Evolutionary conservation across 176 grass and related monocot species (phyloP), one percentile per base, ranked within the genome.

Genomic region (Aegilops tauschii): DNA sequence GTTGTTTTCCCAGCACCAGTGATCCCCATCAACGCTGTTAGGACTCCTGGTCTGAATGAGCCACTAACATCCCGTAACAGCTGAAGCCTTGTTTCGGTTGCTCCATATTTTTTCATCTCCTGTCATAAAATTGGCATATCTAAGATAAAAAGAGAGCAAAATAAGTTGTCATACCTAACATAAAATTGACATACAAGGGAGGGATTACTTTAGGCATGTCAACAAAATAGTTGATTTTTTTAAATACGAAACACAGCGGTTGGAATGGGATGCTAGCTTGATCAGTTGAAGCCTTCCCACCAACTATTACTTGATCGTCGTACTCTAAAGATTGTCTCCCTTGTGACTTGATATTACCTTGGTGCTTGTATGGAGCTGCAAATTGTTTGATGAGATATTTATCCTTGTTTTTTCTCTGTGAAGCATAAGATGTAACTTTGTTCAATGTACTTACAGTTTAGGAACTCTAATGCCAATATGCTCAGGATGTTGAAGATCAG

Each of bases 121-220:
- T 47, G 45, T 47, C 45, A 47, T 47, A 95, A 82, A 82, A 93
- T 87, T 70, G 95, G 58, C 58, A 23, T n/a, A 23, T n/a, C n/a
- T 61, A 9, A 61, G 58, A 61, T 61, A 61, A 61, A 23, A 61
- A 61, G 21, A 61, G n/a, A 10, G 58, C 20, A 61, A 61, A 61
- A 23, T 23, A 61, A 61, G 58, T 23, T 47, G 12, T 47, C 21
- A 61, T 61, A 61, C 21, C 58, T 9, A 61, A n/a, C 20, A 61
- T 61, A 61, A 61, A 61, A 61, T 23, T 61, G 58, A 21, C 8
- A 23, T 61, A 61, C 21, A 89, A 90, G 92, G 90, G 34, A 97
- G 87, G 61, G 35, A 9, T 94, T 97, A 97, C 95, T 82, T 89
- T 91, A 82, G 95, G 95, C 85, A 91, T 91, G 79, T 95, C 93